Percentiles rank a stretch among this genome's conserved stretches.
phyloP scores from a whole-genome alignment of 2,329 filamentous ascomycete genomes.

The Fusarium tricinctum region DNA sequence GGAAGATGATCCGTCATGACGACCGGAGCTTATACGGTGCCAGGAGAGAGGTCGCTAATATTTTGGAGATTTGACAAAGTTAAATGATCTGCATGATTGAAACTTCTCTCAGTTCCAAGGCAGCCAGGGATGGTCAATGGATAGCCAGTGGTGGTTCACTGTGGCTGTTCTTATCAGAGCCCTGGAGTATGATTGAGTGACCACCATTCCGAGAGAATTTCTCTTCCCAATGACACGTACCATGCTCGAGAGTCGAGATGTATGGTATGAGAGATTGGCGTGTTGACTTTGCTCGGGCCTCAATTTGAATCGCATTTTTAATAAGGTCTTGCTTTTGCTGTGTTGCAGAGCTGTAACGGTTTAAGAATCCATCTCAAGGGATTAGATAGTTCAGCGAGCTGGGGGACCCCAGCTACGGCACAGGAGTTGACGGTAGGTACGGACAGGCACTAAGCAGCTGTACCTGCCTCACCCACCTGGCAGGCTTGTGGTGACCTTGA shows the following conservation, averaged over 20 bases:
- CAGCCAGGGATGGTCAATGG: constrained; percentile 26
- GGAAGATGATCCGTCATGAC: constrained; percentile 13
- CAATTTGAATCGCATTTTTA: constrained; percentile 5
- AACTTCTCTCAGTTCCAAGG: constrained; percentile 30
- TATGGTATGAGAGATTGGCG: constrained; percentile 14
- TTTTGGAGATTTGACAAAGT: constrained; percentile 4
- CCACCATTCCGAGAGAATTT: constrained; percentile 15
- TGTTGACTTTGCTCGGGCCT: constrained; percentile 13
- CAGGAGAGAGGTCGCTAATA: neutral
- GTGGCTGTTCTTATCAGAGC: constrained; percentile 38
- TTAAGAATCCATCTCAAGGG: constrained; percentile 23
- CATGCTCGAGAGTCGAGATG: constrained; percentile 6
- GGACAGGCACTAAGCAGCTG: constrained; percentile 24
- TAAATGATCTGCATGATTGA: constrained; percentile 35
- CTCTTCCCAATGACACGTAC: neutral
- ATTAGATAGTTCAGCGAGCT: constrained; percentile 21
- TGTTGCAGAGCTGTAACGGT: constrained; percentile 21
- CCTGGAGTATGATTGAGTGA: constrained; percentile 20
- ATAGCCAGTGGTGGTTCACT: constrained; percentile 5
- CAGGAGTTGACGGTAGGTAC: constrained; percentile 31
- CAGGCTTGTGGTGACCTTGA: constrained; percentile 15
- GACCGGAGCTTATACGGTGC: neutral
- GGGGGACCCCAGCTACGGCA: constrained; percentile 25
- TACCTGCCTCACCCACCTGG: constrained; percentile 26
- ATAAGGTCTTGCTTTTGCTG: neutral